phyloP scores from a whole-genome alignment of 2,329 filamentous ascomycete genomes.

The Aspergillus ruber region DNA sequence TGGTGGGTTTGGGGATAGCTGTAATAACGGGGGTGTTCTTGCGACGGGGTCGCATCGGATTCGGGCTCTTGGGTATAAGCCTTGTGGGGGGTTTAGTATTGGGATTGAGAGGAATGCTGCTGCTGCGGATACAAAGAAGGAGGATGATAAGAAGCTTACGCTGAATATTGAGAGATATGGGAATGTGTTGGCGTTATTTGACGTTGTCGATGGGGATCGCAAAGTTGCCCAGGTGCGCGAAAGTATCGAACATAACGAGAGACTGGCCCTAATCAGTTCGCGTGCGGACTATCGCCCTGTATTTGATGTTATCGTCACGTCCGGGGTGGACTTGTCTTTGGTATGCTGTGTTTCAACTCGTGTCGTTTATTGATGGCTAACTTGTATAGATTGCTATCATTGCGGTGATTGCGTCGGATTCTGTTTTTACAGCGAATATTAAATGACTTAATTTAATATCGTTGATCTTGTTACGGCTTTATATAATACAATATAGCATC shows the following conservation, averaged over 20 bases:
- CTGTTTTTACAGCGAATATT: constrained; percentile 12
- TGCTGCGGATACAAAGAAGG: constrained; percentile 9
- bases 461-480: constrained; percentile 3
- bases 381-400: constrained; percentile 11
- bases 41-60: neutral
- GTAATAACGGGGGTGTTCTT: neutral
- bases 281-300: constrained; percentile 16
- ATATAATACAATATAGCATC: neutral
- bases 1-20: neutral
- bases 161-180: constrained; percentile 14
- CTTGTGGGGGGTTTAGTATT: constrained; percentile 11
- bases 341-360: constrained; percentile 8
- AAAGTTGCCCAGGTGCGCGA: constrained; percentile 14
- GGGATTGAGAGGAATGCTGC: constrained; percentile 17
- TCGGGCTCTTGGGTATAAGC: neutral
- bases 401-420: constrained; percentile 16
- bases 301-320: constrained; percentile 17
- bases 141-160: constrained; percentile 12
- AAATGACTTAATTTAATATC: constrained; percentile 9
- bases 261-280: constrained; percentile 10
- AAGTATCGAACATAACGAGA: constrained; percentile 14
- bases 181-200: constrained; percentile 11
- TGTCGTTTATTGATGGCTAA: neutral
- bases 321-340: constrained; percentile 20
- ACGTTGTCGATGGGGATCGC: constrained; percentile 17